Base-by-base conservation (phyloP, 352 stramenopile genomes). In the Phytophthora macrochlamydospora region DNA sequence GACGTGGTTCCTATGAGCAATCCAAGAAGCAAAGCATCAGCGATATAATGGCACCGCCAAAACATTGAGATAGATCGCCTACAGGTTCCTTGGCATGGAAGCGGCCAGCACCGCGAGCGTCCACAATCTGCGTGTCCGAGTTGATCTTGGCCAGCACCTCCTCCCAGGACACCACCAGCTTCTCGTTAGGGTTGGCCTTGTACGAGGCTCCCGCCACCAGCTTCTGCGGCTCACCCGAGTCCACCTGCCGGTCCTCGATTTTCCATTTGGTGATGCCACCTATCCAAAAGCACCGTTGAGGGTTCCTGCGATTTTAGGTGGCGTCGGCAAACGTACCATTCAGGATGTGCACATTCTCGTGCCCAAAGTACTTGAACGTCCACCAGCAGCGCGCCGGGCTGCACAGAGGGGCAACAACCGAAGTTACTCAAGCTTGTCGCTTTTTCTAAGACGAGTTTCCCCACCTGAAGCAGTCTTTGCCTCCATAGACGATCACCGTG, bases 301-400 rank as follows among this genome's bases (percentile, higher is more conserved):
- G 44, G 28, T 12, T 11, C 12, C 51, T 33, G 14, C 0, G 4
- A 59, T 9, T 35, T 52, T 32, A 24, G 42, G 13, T n/a, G 40
- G 12, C 8, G 40, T 24, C 4, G 6, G 14, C 14, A 46, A 53
- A 51, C 1, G n/a, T 35, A 90, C 90, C 93, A 51, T 98, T 89
- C 32, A 98, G 67, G 31, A 98, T 87, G 62, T 95, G 81, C 7
- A 97, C 91, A 18, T 84, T 80, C 33, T 92, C 68, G 57, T 97
- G 88, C 4, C 91, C 92, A 75, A 97, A 97, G 57, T 82, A 90
- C 65, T 94, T 93, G 67, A 98, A 94, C 59, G 85, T 97, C 83
- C 86, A 96, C 89, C 88, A 97, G 66, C 83, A 90, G 40, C 89
- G 83, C 28, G 88, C 77, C 4, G 84, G 69, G 75, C 87, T 94